Evolutionary conservation across 192 early-diverging fungal species (phyloP), one percentile per base, ranked within the genome.

Genomic region (Entrophospora sp.): DNA sequence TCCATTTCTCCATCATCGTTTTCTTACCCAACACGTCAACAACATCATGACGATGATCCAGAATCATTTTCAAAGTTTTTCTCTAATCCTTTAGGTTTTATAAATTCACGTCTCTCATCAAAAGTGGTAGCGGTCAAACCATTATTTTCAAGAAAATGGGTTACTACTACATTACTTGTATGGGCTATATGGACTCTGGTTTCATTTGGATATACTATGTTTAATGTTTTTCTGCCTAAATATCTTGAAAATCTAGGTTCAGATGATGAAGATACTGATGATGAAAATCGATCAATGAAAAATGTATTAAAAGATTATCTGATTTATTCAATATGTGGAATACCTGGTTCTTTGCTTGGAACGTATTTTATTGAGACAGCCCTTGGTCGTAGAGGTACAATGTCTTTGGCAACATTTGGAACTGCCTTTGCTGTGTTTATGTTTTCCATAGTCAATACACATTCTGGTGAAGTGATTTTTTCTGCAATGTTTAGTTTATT

Each of bases 191-290:
- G 92, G 92, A 77, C 80, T 0, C 66, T 91, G 16, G 83, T 88
- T 4, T 76, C 89, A 1, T 72, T 91, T 68, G 91, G 87, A 0
- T 94, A 85, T 66, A 91, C 86, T n/a, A 91, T 91, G 79, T 92
- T 94, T 69, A 92, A 92, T 71, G 88, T 86, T 6, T 92, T 92
- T 65, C 63, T 91, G 12, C 89, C 92, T 28, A 87, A 90, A 66
- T 86, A 88, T 30, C 77, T 94, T 12, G 85, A 87, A 61, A 73
- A 77, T 3, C 79, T 77, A 56, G 82, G 77, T 0, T 70, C 70
- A 25, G 72, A 20, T 24, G 34, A 62, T 22, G 25, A 12, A 5
- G 31, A 14, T n/a, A n/a, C 0, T 34, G 18, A 34, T 46, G 13
- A 51, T 4, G 78, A 65, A 46, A 70, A 70, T n/a, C 57, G 48